Evolutionary conservation across 2,329 filamentous ascomycete genomes (phyloP), one percentile per base, ranked within the genome.

Genomic region (Aspergillus ochraceoroseus): DNA sequence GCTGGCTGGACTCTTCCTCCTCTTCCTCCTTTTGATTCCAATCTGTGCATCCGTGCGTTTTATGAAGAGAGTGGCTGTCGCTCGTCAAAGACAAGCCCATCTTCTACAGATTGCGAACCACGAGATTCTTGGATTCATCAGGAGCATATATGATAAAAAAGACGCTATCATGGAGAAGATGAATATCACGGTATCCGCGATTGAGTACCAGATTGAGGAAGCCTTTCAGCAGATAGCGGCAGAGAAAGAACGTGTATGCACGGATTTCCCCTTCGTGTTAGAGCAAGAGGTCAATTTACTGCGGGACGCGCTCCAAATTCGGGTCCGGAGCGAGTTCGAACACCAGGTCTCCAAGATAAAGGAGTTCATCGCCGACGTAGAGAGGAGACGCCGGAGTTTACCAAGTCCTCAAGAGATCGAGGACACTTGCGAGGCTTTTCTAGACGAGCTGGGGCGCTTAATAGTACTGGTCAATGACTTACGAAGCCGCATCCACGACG

Each of bases 201-300:
- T 36, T 11, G 32, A 41, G 1, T 7, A 14, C 17, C 26, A 41
- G 23, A 30, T 36, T 2, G 12, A 30, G 13, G 27, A 23, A 2
- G 11, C 33, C 7, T 5, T 41, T 3, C 17, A n/a, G 17, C 38
- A 35, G 15, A 18, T 41, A 2, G 27, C 13, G 18, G 3, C 17
- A n/a, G 38, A 41, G 6, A 19, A 41, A 11, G 18, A 41, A 12
- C 31, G 25, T 12, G 18, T 25, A 8, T 41, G 12, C 9, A 14
- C 23, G 7, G 18, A 35, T 7, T 18, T 35, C 11, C 15, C 31
- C 15, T 25, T 8, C 15, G 17, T 31, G 5, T 23, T 33, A 5
- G 31, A n/a, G 8, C 9, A 33, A 22, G 31, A 23, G 5, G 15
- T 33, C 9, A 12, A 23, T 13, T n/a, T 20, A 7, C 20, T 36